Evolutionary conservation across 257 asterid species (phyloP).

Genomic region (Przewalskia tangutica): DNA sequence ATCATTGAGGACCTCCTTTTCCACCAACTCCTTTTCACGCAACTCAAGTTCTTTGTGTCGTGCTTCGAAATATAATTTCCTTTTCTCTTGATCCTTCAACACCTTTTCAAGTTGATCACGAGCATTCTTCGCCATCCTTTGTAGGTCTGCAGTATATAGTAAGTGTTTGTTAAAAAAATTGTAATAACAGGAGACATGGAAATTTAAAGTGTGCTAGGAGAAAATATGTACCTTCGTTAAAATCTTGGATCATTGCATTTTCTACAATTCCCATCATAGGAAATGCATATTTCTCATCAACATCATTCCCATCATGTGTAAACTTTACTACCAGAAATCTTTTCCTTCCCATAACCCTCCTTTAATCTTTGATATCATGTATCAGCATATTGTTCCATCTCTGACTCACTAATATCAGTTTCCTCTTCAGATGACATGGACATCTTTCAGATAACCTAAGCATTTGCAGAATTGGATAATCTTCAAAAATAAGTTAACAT

Average conservation of each 20-base stretch:
- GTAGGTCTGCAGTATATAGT: background rate
- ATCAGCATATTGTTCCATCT: constrained; percentile 47
- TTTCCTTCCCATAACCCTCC: constrained; percentile 20
- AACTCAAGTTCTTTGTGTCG: constrained; percentile 7
- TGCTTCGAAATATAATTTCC: background rate
- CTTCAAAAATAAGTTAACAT: no score
- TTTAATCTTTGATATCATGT: constrained; percentile 33
- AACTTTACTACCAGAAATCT: constrained; percentile 17
- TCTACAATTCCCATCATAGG: constrained; percentile 53
- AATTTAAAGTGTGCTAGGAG: background rate
- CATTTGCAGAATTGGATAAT: background rate
- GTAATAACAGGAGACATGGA: background rate
- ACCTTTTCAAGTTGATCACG: constrained; percentile 7
- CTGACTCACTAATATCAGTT: constrained; percentile 56
- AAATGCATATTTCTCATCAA: constrained; percentile 29
- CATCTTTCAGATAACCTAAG: constrained; percentile 25
- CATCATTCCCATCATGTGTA: constrained; percentile 18
- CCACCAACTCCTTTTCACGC: background rate
- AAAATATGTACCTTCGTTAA: constrained; percentile 12
- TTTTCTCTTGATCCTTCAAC: constrained; percentile 1
- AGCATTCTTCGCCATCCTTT: constrained; percentile 9
- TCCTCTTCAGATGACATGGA: constrained; percentile 48
- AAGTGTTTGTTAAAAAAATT: background rate
- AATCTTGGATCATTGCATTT: constrained; percentile 4
- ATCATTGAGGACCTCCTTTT: background rate